Evolutionary conservation across 1,139 yeast species (phyloP).

Genomic region (Yamadazyma aaseri): DNA sequence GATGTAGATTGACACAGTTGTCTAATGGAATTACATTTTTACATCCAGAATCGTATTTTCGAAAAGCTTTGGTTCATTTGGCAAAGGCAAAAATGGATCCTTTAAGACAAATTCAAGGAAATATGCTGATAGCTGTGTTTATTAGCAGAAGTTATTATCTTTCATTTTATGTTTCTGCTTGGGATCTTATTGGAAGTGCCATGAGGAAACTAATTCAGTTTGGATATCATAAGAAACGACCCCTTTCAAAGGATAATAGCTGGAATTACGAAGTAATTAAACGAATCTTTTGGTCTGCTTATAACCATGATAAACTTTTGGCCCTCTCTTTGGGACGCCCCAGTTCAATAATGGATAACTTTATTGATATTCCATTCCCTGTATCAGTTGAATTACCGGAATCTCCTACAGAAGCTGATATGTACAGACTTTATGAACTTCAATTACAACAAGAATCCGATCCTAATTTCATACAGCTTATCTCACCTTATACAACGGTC

Average conservation of each 20-base stretch:
- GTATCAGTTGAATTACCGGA: conserved; percentile 11
- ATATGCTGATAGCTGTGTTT: conserved; percentile 14
- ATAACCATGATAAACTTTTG: conserved; percentile 11
- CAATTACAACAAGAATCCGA: conserved; percentile 12
- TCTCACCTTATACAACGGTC: conserved; percentile 13
- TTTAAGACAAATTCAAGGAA: conserved; percentile 14
- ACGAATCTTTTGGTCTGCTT: conserved; percentile 16
- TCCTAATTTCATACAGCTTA: conserved; percentile 8
- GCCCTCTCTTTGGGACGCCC: conserved; percentile 15
- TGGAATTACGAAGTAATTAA: conserved; percentile 16
- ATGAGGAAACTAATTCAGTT: conserved; percentile 16
- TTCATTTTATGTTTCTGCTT: conserved; percentile 16
- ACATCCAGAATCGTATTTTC: conserved; percentile 14
- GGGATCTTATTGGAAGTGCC: conserved; percentile 17
- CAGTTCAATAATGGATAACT: conserved; percentile 13
- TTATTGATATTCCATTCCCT: conserved; percentile 17
- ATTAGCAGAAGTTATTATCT: conserved; percentile 16
- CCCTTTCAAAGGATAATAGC: conserved; percentile 7
- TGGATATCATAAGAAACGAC: conserved; percentile 14
- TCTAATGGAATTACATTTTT: conserved; percentile 14
- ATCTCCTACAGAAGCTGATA: conserved; percentile 10
- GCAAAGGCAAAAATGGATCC: conserved; percentile 10
- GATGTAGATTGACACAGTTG: conserved; percentile 15
- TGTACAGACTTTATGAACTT: conserved; percentile 9
- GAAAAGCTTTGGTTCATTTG: conserved; percentile 13